Conservation (phyloP, 305 asterid genomes). For the Galium porrigens region DNA sequence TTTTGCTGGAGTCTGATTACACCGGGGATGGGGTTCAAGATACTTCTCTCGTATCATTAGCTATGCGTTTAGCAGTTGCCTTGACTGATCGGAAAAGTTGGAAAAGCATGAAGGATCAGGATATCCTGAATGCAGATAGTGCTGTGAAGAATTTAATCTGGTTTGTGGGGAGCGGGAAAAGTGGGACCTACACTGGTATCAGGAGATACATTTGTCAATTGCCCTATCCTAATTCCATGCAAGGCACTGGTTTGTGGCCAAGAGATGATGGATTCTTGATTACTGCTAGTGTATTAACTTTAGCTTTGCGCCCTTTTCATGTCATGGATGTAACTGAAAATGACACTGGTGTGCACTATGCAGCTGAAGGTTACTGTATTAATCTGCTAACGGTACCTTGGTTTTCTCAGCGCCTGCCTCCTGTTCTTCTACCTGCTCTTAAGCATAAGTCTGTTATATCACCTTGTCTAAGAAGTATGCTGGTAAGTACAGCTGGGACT, state of each 20-base stretch:
- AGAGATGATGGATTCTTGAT: conserved; percentile 62
- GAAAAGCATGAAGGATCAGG: conserved; percentile 40
- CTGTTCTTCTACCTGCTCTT: conserved; percentile 70
- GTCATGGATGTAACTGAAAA: conserved; percentile 24
- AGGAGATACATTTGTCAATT: conserved; percentile 52
- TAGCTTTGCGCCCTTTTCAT: conserved; percentile 75
- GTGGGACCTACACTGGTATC: conserved; percentile 48
- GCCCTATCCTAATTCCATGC: conserved; percentile 40
- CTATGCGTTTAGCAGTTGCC: conserved; percentile 73
- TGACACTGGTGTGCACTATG: conserved; percentile 32
- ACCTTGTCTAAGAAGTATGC: conserved; percentile 57
- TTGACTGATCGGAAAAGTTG: conserved; percentile 79
- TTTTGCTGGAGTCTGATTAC: conserved; percentile 50
- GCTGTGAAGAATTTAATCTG: conserved; percentile 47
- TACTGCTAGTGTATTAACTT: conserved; percentile 71
- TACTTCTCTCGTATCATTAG: conserved; percentile 44
- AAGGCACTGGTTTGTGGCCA: conserved; percentile 29
- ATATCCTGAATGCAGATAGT: conserved; percentile 30
- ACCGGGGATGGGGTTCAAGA: conserved; percentile 30
- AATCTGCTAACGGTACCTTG: conserved; percentile 70
- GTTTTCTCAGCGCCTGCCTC: conserved; percentile 73
- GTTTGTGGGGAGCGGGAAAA: conserved; percentile 46
- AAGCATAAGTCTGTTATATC: conserved; percentile 68
- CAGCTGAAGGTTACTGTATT: conserved; percentile 55
- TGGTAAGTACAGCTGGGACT: conserved; percentile 49